Base-by-base conservation (phyloP, 176 grass and related monocot genomes). In the Carex littledalei region DNA sequence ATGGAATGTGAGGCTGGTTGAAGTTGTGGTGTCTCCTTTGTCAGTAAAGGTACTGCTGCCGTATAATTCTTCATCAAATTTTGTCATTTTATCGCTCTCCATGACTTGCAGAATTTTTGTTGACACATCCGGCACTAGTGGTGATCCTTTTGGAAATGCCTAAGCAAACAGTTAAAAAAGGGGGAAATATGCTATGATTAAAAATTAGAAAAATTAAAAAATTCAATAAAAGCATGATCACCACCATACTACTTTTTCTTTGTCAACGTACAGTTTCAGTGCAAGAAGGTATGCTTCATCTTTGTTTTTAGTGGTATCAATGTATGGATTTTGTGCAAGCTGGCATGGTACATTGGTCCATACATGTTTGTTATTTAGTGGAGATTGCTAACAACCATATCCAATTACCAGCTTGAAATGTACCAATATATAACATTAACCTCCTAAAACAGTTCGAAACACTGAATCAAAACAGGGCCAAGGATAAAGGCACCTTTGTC, bases 121-220 rank as follows among this genome's bases (percentile, higher is more conserved):
- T 5, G 92, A 94, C 47, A 94, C 72, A 77, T 98, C 95, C 8
- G 85, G 26, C 52, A 93, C 91, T 37, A 93, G 81, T 18, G 92
- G 92, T 1, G 92, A 97, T 0, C 94, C 94, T 71, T 90, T 97
- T 0, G 85, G 92, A 67, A 97, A 94, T 0, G 86, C 91, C 91
- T 93, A 76, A 75, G 90, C 55, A 97, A 75, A 94, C 0, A 86
- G 86, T 84, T 2, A 11, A 70, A 4, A 81, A 14, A 16, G 11
- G 5, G 2, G 3, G 53, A 24, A 15, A 18, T 29, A 14, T 45
- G 8, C 16, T 70, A 70, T 43, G 34, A 10, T 70, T 70, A 9
- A 43, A 41, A 41, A 70, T 18, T 39, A 39, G 17, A 70, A 4
- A 70, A 50, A 49, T 11, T 11, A 50, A 43, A n/a, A 17, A 8